Conservation (phyloP, 768 basidiomycete species). For the Podaxis mareebaensis region DNA sequence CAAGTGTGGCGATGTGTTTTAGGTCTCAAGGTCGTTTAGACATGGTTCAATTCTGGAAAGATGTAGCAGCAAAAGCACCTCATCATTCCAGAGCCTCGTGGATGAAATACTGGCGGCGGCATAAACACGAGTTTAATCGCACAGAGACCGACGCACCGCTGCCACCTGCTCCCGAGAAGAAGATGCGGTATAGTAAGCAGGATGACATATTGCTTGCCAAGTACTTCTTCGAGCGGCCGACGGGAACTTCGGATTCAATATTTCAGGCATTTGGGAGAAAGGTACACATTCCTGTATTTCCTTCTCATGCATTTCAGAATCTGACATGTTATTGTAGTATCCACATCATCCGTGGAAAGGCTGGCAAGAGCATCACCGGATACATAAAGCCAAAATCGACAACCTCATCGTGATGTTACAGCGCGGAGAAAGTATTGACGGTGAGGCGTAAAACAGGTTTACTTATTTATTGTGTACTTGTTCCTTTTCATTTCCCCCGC, state of each 20-base stretch:
- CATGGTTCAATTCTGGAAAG: slow-evolving; percentile 37
- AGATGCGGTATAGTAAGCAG: slow-evolving; percentile 79
- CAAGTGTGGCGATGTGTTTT: slow-evolving; percentile 2
- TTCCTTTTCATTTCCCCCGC: neutral
- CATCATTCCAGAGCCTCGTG: slow-evolving; percentile 91
- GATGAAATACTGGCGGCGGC: slow-evolving; percentile 92
- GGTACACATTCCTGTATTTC: slow-evolving; percentile 40
- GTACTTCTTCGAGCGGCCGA: slow-evolving; percentile 70
- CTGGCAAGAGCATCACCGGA: slow-evolving; percentile 90
- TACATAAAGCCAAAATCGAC: slow-evolving; percentile 86
- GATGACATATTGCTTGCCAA: slow-evolving; percentile 81
- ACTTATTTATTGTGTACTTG: neutral
- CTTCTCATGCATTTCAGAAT: slow-evolving; percentile 9
- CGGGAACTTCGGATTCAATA: slow-evolving; percentile 81
- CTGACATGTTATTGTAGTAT: slow-evolving; percentile 45
- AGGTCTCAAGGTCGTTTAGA: slow-evolving; percentile 43
- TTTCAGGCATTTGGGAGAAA: slow-evolving; percentile 78
- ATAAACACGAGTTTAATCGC: slow-evolving; percentile 79
- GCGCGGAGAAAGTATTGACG: slow-evolving; percentile 54
- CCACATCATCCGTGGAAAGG: slow-evolving; percentile 93
- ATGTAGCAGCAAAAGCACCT: slow-evolving; percentile 57
- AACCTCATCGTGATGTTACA: slow-evolving; percentile 66
- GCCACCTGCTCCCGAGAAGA: slow-evolving; percentile 80
- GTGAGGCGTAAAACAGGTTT: slow-evolving; percentile 14
- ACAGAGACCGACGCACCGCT: slow-evolving; percentile 68